phyloP scores from a whole-genome alignment of 2,329 filamentous ascomycete genomes.

The Alternaria brassicae region DNA sequence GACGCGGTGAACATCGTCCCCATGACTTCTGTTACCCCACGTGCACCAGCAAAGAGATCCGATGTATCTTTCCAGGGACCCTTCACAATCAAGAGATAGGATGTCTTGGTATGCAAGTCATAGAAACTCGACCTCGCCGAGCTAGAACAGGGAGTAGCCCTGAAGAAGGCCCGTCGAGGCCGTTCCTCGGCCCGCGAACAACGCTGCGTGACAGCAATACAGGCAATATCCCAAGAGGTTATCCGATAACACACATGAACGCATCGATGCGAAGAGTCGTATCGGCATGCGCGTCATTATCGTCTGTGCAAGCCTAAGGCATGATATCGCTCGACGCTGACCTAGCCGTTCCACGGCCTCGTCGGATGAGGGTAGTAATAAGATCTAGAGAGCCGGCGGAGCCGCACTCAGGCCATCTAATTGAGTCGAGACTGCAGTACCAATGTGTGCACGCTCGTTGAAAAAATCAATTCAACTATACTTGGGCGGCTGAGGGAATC shows the following conservation, averaged over 20 bases:
- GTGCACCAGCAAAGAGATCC: background rate
- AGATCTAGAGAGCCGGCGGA: background rate
- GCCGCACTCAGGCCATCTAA: background rate
- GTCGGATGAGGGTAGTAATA: background rate
- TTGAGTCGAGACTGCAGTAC: background rate
- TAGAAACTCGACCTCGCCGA: constrained; percentile 4
- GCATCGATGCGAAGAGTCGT: constrained; percentile 3
- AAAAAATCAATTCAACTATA: background rate
- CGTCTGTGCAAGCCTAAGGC: background rate
- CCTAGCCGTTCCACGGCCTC: constrained; percentile 14
- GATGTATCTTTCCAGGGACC: background rate
- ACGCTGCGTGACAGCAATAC: constrained; percentile 17
- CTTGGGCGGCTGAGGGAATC: background rate
- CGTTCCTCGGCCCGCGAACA: constrained; percentile 3
- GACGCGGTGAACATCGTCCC: background rate
- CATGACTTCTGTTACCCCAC: background rate
- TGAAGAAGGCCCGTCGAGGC: constrained; percentile 4
- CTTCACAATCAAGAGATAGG: background rate
- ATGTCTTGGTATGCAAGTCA: background rate
- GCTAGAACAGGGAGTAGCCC: background rate
- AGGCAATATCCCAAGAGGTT: constrained; percentile 7
- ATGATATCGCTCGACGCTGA: background rate
- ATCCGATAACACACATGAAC: background rate
- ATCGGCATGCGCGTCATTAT: constrained; percentile 7
- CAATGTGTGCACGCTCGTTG: constrained; percentile 1